These are phyloP conservation scores for Teratosphaeria gauchensis DNA, from an alignment of 2,329 filamentous ascomycete species.

Conservation along the genomic window DNA sequence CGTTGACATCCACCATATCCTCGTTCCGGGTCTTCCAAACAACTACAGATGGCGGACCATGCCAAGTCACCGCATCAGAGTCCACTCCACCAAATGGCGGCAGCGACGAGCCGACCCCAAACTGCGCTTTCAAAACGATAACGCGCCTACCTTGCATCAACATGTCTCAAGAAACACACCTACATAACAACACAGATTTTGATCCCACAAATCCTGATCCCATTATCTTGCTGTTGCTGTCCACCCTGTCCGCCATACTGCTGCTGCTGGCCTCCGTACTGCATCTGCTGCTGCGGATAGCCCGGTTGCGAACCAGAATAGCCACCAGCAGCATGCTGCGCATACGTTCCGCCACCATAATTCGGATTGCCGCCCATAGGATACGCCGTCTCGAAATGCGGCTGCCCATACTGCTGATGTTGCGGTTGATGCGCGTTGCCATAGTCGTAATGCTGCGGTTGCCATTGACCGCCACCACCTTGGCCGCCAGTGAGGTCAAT, in stretches of 20 bases:
- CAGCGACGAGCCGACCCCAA: no score
- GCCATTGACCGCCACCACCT: constrained; percentile 43
- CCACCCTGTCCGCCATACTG: constrained; percentile 31
- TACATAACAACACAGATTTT: constrained; percentile 28
- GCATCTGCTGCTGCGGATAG: constrained; percentile 33
- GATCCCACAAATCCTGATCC: constrained; percentile 24
- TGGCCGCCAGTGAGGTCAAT: constrained; percentile 63
- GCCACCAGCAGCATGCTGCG: constrained; percentile 22
- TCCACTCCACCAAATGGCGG: no score
- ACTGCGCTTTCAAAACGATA: no score
- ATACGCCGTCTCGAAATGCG: constrained; percentile 31
- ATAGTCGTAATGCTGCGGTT: constrained; percentile 34
- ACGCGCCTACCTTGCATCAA: no score
- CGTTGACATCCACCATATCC: no score
- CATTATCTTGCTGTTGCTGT: constrained; percentile 25
- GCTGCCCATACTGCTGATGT: constrained; percentile 30
- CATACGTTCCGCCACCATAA: constrained; percentile 25
- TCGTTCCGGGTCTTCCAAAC: no score
- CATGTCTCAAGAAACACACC: no score
- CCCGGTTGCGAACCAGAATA: constrained; percentile 30
- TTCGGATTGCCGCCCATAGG: constrained; percentile 23
- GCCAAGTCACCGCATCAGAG: no score
- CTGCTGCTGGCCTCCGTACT: constrained; percentile 28
- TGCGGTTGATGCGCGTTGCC: constrained; percentile 31
- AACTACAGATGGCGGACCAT: no score